Conservation (phyloP, 768 basidiomycete species). For the Pholiota molesta region DNA sequence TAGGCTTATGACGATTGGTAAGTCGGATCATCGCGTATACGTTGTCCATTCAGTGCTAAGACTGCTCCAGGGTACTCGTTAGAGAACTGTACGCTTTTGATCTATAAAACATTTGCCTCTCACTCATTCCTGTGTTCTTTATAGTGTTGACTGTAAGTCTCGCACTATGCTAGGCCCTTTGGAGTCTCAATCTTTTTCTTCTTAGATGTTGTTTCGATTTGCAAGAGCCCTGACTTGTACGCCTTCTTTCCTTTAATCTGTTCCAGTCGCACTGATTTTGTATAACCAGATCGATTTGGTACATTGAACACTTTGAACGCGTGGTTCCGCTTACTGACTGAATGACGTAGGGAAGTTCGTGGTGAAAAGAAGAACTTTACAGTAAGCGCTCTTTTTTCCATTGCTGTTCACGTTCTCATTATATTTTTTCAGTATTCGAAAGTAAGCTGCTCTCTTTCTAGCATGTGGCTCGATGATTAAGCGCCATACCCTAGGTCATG, state of each 20-base stretch:
- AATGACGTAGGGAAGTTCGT: slow-evolving; percentile 77
- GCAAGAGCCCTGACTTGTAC: slow-evolving; percentile 79
- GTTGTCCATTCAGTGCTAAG: neutral
- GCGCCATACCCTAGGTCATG: slow-evolving; percentile 63
- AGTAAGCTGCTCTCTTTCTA: slow-evolving; percentile 2
- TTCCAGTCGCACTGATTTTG: neutral
- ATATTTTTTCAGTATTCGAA: slow-evolving; percentile 24
- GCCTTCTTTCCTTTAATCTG: slow-evolving; percentile 28
- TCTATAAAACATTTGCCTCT: neutral
- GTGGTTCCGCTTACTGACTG: neutral
- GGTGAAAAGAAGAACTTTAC: slow-evolving; percentile 85
- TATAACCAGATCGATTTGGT: slow-evolving; percentile 80
- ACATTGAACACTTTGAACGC: slow-evolving; percentile 1
- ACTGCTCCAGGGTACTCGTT: slow-evolving; percentile 58
- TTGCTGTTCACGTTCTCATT: neutral
- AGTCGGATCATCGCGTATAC: slow-evolving; percentile 6
- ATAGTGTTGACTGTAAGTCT: slow-evolving; percentile 71
- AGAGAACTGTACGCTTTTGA: slow-evolving; percentile 71
- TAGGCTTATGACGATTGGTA: slow-evolving; percentile 48
- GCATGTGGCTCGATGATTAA: too few relatives aligned
- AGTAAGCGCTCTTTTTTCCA: slow-evolving; percentile 40
- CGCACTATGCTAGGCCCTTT: neutral
- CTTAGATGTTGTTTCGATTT: slow-evolving; percentile 73
- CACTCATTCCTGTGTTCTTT: neutral
- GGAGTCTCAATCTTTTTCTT: neutral